Evolutionary conservation across 2,329 filamentous ascomycete species (phyloP), one percentile per base, ranked within the genome.

Genomic region (Penicillium expansum): DNA sequence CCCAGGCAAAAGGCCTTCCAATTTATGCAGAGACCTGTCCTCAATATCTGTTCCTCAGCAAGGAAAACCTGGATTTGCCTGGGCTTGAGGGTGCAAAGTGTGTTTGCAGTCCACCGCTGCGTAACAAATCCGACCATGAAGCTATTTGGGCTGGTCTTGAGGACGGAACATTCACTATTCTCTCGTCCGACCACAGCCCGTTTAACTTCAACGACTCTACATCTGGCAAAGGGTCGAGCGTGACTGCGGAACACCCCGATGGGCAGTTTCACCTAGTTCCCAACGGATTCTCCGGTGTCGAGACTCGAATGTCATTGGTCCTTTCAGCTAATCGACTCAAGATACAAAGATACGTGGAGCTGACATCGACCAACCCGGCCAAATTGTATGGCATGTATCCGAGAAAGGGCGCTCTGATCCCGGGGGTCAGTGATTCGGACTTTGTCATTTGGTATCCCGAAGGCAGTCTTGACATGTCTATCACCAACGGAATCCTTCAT

Each of bases 21-120:
- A 75, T 84, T 22, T 80, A 82, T 59, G 82, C 80, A 1, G 82
- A 84, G 67, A 85, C 82, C 1, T 85, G 82, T 64, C 83, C 82
- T 3, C 82, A 85, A 55, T 85, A 85, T 60, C 74, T 85, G 8
- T 45, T 45, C 8, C 43, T 45, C 7, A 45, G 43, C 43, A 45
- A 4, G 18, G 27, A 45, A 16, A 45, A 22, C n/a, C n/a, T 45
- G 29, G 43, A 45, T 45, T 11, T 20, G 18, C 11, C 43, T 16
- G 43, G 43, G 7, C 43, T 45, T 1, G 43, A 32, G 1, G 29
- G 43, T 1, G 43, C 43, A 18, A 45, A 45, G 8, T 45, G 29
- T 16, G 18, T 45, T 45, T 45, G 43, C 4, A 45, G 43, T 45
- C 29, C 43, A 14, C 43, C 43, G 8, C 43, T 45, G 13, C 43